These are phyloP conservation scores for Saturnispora mendoncae DNA, from an alignment of 805 yeast genomes.

Conservation along the genomic window DNA sequence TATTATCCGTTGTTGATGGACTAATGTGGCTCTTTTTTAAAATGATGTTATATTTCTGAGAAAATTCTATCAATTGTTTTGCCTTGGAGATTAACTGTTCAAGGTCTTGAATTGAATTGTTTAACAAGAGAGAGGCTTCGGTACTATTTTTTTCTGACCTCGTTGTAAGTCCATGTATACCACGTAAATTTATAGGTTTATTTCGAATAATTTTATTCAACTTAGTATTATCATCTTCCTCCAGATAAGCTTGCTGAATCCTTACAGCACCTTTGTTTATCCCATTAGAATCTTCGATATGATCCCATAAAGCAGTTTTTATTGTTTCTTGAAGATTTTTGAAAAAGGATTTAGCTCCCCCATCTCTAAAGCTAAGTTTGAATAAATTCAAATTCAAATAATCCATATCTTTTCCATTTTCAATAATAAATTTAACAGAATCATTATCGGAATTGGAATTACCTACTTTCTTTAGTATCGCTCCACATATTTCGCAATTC, in stretches of 20 bases:
- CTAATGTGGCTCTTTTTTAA: constrained; percentile 14
- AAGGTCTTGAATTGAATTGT: constrained; percentile 65
- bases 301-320: constrained; percentile 44
- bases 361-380: constrained; percentile 67
- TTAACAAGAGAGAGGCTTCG: constrained; percentile 52
- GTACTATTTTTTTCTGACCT: constrained; percentile 45
- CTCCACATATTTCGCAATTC: constrained; percentile 84
- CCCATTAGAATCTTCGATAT: constrained; percentile 14
- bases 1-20: constrained; percentile 18
- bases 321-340: constrained; percentile 37
- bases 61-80: constrained; percentile 56
- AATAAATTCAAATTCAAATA: constrained; percentile 30
- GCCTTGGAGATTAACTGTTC: constrained; percentile 73
- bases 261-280: constrained; percentile 31
- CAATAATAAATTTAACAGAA: not conserved
- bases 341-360: constrained; percentile 52
- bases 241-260: not conserved
- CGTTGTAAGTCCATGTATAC: constrained; percentile 64
- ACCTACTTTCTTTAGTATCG: constrained; percentile 29
- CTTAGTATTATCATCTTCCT: not conserved
- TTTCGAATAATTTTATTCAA: not conserved
- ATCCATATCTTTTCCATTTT: constrained; percentile 4
- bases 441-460: not conserved
- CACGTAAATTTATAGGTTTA: constrained; percentile 25
- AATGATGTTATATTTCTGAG: constrained; percentile 32